These are phyloP conservation scores for Ustulina deusta DNA, from an alignment of 2,329 filamentous ascomycete genomes.

Conservation along the genomic window DNA sequence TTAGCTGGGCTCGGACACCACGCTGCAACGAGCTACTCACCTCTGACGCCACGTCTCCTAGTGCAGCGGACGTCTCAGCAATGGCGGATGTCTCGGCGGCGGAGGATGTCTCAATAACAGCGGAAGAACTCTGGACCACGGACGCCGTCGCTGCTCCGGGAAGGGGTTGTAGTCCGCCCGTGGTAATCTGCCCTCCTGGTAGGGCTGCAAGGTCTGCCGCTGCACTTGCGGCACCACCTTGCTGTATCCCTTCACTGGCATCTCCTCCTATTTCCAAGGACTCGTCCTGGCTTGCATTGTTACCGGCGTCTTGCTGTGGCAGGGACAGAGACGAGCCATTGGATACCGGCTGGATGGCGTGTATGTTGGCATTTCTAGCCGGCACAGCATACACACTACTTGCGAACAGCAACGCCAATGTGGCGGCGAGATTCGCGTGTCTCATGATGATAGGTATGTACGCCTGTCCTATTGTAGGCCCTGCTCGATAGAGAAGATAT, in stretches of 20 bases:
- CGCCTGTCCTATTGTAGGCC: not conserved
- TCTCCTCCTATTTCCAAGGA: not conserved
- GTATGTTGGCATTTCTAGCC: slow-evolving; percentile 26
- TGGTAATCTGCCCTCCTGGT: slow-evolving; percentile 42
- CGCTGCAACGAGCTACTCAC: not conserved
- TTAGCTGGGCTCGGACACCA: not conserved
- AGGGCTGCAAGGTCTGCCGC: slow-evolving; percentile 37
- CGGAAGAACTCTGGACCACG: slow-evolving; percentile 22
- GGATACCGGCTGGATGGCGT: not conserved
- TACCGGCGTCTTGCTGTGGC: slow-evolving; percentile 1
- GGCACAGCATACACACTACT: slow-evolving; percentile 39
- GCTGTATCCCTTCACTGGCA: not conserved
- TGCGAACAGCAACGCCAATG: slow-evolving; percentile 37
- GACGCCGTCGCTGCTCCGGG: slow-evolving; percentile 30
- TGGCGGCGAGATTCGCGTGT: slow-evolving; percentile 36
- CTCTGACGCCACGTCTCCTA: slow-evolving; percentile 26
- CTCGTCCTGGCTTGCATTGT: not conserved
- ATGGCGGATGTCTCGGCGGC: not conserved
- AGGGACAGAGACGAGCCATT: not conserved
- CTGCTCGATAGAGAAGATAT: not conserved
- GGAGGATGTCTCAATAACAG: slow-evolving; percentile 22
- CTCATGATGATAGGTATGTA: slow-evolving; percentile 39
- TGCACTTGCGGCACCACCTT: not conserved
- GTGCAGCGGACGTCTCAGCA: not conserved
- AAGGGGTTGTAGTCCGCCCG: slow-evolving; percentile 41